These are phyloP conservation scores for Bruguiera hainesii DNA, from an alignment of 441 rosid genomes.

Conservation along the genomic window DNA sequence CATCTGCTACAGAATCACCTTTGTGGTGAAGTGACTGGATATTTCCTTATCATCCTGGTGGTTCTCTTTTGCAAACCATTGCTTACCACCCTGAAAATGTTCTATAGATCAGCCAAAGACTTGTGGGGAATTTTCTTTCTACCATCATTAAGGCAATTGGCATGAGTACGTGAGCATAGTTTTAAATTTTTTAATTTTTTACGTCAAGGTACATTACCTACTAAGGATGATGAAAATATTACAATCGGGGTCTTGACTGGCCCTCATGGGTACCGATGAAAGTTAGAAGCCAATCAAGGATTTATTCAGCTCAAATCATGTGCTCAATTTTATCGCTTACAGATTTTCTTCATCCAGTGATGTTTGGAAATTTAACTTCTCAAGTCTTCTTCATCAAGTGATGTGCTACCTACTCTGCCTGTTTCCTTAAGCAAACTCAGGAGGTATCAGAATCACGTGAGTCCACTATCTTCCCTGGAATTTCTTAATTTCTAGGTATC, in stretches of 20 bases:
- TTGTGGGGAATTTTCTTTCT: constrained; percentile 56
- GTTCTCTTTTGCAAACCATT: constrained; percentile 13
- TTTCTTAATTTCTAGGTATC: constrained; percentile 74
- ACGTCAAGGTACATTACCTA: constrained; percentile 12
- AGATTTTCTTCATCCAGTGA: constrained; percentile 3
- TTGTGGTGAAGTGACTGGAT: constrained; percentile 31
- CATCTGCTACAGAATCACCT: constrained; percentile 28
- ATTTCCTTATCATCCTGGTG: constrained; percentile 21
- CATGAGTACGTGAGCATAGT: constrained; percentile 66
- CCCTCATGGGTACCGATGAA: constrained; percentile 66
- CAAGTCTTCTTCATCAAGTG: no score
- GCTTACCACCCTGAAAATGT: constrained; percentile 20
- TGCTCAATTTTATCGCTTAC: no score
- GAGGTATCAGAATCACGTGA: constrained; percentile 58
- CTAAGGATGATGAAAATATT: constrained; percentile 21
- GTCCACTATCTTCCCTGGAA: constrained; percentile 72
- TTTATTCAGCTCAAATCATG: constrained; percentile 52
- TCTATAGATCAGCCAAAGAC: constrained; percentile 57
- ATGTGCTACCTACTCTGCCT: not conserved
- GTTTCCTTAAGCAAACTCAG: no score
- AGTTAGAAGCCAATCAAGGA: constrained; percentile 60
- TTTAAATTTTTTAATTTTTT: not conserved
- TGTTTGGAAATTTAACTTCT: constrained; percentile 8
- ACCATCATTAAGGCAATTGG: constrained; percentile 70
- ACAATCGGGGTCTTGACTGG: constrained; percentile 40